Base-by-base conservation (phyloP, 345 rosid species). In the Citrus australasica region DNA sequence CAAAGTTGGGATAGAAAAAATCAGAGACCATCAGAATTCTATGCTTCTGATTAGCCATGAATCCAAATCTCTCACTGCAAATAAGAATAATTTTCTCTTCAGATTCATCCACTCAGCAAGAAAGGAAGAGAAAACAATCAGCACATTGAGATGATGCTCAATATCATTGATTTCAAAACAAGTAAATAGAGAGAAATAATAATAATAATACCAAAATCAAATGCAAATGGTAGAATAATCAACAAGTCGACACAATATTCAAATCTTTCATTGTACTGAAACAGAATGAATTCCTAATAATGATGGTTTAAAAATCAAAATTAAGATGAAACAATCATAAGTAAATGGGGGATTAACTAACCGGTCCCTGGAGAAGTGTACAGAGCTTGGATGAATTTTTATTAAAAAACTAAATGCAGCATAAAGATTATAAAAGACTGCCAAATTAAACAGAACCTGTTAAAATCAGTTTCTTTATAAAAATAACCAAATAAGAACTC, bases 1-100 rank as follows among this genome's bases (percentile, higher is more conserved):
- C 98, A 64, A 96, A 92, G 84, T 94, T 96, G 10, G 99, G 98
- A 84, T 87, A 96, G 92, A 92, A 94, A 87, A 96, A 94, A 86
- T 96, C 98, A 28, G 98, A 96, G 67, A 92, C 97, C 98, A 96
- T 94, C 79, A 96, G 83, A 80, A 96, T 87, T 77, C 90, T 90
- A 68, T 87, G 93, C 83, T 87, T 90, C 78, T 81, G 75, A 71
- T 80, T 82, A 48, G 71, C 96, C 96, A 91, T 92, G n/a, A 65
- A 30, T 38, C n/a, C 40, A 27, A 61, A 63, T 65, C 78, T 65
- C 79, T 74, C 37, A 65, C 83, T 86, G 88, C 83, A 79, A 76
- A 74, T 21, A 63, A 37, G 35, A 32, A 61, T 22, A 27, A 27
- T 21, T n/a, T 61, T 61, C 60, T 22, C 7, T 28, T n/a, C 28